phyloP scores from a whole-genome alignment of 441 rosid species.

The Euphorbia corollata region DNA sequence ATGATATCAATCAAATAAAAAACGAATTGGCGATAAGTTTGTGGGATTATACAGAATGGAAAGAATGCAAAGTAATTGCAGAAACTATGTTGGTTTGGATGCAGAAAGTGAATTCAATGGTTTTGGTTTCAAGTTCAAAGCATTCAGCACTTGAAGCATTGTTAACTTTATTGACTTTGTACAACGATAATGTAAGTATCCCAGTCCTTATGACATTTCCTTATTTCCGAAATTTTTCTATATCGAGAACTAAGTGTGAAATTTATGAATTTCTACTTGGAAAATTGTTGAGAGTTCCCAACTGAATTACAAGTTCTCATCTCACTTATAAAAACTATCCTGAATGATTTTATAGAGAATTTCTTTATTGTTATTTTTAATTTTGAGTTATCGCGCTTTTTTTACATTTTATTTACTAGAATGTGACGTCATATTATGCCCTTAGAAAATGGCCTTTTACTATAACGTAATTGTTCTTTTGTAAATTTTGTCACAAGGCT shows the following conservation, averaged over 20 bases:
- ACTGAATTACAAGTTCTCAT: background rate
- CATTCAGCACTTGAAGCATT: constrained; percentile 60
- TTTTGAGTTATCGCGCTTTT: background rate
- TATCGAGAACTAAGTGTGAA: constrained; percentile 1
- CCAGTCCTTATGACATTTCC: constrained; percentile 14
- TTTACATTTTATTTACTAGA: background rate
- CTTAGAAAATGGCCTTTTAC: constrained; percentile 4
- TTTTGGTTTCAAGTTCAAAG: constrained; percentile 55
- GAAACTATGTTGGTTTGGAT: constrained; percentile 61
- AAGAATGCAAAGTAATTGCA: constrained; percentile 48
- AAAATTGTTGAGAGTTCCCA: background rate
- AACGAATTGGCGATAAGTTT: constrained; percentile 52
- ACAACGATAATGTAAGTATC: constrained; percentile 57
- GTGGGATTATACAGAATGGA: constrained; percentile 85
- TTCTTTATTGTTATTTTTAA: background rate
- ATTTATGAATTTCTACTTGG: background rate
- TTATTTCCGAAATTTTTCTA: constrained; percentile 9
- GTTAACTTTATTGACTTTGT: constrained; percentile 48
- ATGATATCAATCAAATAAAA: constrained; percentile 40
- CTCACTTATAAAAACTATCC: background rate
- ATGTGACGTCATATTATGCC: background rate
- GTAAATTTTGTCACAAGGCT: background rate
- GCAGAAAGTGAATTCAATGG: constrained; percentile 56
- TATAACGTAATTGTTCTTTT: constrained; percentile 3
- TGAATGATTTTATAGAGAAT: background rate